Evolutionary conservation across 2,329 filamentous ascomycete genomes (phyloP).

Genomic region (Lizonia empirigonia): DNA sequence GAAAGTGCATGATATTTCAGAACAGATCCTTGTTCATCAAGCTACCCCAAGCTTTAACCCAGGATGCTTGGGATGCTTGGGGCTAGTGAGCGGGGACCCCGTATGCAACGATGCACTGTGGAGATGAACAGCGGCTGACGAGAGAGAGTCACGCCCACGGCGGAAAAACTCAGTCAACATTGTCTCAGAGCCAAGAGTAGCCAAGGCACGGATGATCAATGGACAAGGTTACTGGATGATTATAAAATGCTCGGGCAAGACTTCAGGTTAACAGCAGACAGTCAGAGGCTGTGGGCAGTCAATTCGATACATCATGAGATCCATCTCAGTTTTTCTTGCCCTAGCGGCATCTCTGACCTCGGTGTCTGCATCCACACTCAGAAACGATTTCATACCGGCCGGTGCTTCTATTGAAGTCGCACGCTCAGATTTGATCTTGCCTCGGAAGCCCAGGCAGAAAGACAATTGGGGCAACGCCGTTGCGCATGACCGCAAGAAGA

Average conservation of each 20-base stretch:
- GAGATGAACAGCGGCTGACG: slow-evolving; percentile 18
- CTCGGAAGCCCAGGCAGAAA: slow-evolving; percentile 22
- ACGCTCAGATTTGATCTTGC: slow-evolving; percentile 15
- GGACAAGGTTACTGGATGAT: neutral
- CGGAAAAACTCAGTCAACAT: slow-evolving; percentile 22
- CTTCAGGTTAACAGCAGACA: neutral
- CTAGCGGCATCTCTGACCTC: slow-evolving; percentile 22
- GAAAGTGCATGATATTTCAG: slow-evolving; percentile 31
- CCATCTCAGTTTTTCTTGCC: slow-evolving; percentile 20
- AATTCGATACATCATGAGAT: slow-evolving; percentile 26
- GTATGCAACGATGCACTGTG: slow-evolving; percentile 17
- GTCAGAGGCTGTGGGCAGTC: neutral
- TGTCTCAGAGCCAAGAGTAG: neutral
- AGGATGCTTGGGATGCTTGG: slow-evolving; percentile 20
- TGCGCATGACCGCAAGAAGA: slow-evolving; percentile 50
- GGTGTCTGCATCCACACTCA: slow-evolving; percentile 19
- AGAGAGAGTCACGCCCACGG: neutral
- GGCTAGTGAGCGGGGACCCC: slow-evolving; percentile 26
- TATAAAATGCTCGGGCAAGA: slow-evolving; percentile 3
- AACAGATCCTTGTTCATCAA: slow-evolving; percentile 2
- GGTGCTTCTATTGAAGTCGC: slow-evolving; percentile 21
- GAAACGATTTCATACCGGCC: slow-evolving; percentile 19
- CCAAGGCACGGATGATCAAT: neutral
- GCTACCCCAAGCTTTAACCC: slow-evolving; percentile 25
- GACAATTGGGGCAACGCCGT: slow-evolving; percentile 41